A percentile compares a stretch with the other conserved stretches of the same genome.
phyloP scores from a whole-genome alignment of 768 basidiomycete species.

The Suillus subluteus region DNA sequence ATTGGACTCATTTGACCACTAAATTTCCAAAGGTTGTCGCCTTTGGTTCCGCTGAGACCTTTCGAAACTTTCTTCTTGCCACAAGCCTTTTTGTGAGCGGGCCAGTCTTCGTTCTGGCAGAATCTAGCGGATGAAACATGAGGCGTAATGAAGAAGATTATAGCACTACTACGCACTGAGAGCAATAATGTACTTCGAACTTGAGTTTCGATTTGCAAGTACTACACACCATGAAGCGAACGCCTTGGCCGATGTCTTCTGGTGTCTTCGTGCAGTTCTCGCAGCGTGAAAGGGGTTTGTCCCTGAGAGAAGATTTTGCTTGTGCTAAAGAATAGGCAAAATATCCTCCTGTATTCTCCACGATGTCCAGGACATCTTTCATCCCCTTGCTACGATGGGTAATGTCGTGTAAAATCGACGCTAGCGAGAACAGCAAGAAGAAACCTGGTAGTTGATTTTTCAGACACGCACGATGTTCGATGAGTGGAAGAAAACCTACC shows the following conservation, averaged over 20 bases:
- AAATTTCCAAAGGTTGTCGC: constrained; percentile 18
- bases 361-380: background rate
- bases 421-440: background rate
- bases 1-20: constrained; percentile 2
- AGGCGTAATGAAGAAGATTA: background rate
- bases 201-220: constrained; percentile 21
- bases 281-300: constrained; percentile 23
- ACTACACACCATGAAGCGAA: constrained; percentile 27
- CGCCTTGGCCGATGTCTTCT: constrained; percentile 18
- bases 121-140: constrained; percentile 9
- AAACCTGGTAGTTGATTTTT: constrained; percentile 14
- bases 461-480: background rate
- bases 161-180: constrained; percentile 10
- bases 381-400: background rate
- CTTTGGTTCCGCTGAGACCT: constrained; percentile 22
- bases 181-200: constrained; percentile 24
- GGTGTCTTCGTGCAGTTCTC: constrained; percentile 22
- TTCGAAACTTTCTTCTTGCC: constrained; percentile 24
- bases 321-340: background rate
- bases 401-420: constrained; percentile 10
- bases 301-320: constrained; percentile 3
- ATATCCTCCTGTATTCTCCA: constrained; percentile 5
- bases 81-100: constrained; percentile 20
- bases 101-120: constrained; percentile 24
- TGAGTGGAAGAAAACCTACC: constrained; percentile 10